Evolutionary conservation across 495 filamentous ascomycete genomes (phyloP), one percentile per base, ranked within the genome.

Genomic region (Aspergillus funiculosus): DNA sequence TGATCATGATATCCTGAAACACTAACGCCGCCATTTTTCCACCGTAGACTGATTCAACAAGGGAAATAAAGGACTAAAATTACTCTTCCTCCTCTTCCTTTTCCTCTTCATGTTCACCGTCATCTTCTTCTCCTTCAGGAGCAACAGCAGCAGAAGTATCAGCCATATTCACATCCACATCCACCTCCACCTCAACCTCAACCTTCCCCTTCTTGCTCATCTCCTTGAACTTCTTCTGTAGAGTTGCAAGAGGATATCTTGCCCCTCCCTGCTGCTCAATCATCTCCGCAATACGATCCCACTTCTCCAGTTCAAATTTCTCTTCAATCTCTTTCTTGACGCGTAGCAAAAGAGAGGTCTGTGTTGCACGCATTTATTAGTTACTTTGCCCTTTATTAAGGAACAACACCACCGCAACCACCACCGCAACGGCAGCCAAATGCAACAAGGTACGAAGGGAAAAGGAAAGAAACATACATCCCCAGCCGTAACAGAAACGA

Each of bases 211-310:
- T 10, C 39, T 46, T 60, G 3, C 15, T 9, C 27, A 54, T 18
- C 29, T 56, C 38, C 56, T 54, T 59, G 18, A 50, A 56, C 30
- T 57, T 58, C 45, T 61, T 61, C 42, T 50, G 52, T 29, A 61
- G 20, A 8, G 45, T 24, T 0, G 39, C n/a, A 13, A 14, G 4
- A 11, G 53, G 45, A 31, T 59, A 61, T 37, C 55, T 61, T 8
- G 9, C 43, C 0, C 56, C 56, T 6, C 53, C 51, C 4, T 50
- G 40, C 0, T 36, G 36, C 6, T 50, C 48, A 31, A 62, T 54
- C 6, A 25, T 26, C 6, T 54, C 51, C 0, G 46, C 34, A 27
- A 62, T 57, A 6, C 25, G 25, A 18, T 25, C 3, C 59, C 59
- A 62, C 22, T 59, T 59, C 10, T 58, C 56, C 24, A 14, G 11